Evolutionary conservation across 495 filamentous ascomycete species (phyloP), one percentile per base, ranked within the genome.

Genomic region (Xylaria flabelliformis): DNA sequence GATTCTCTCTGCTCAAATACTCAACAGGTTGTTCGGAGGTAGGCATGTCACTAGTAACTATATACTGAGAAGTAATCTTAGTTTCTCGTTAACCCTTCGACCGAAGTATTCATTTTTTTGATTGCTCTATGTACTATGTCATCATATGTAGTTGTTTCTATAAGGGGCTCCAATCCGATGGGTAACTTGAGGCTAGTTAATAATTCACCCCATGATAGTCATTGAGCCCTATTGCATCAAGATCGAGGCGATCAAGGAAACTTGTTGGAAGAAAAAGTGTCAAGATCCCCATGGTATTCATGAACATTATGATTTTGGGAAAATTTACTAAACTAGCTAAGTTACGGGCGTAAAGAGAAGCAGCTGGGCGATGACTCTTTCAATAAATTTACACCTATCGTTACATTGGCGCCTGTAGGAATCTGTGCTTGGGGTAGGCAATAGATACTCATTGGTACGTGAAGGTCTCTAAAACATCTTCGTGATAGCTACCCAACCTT

Each of bases 11-110:
- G 12, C 64, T 51, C 2, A 81, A 56, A 0, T 78, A 72, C 26
- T 79, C 72, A 12, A 51, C 55, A 0, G 75, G 70, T 13, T 44
- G 50, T 53, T 82, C 81, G 0, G 75, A 77, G 44, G 67, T 67
- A 4, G 79, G 77, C 71, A 81, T 72, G 65, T 77, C 76, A 55
- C 77, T 79, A 13, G 59, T 64, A 15, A 75, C 36, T 12, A 80
- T 68, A 50, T 79, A 50, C 36, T 39, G 3, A 36, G 73, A 55
- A 80, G 79, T 39, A 81, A 24, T 6, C 74, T 79, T 21, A 34
- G 44, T 44, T 50, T 67, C 29, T 67, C 26, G 29, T 53, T 12
- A 12, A 44, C 19, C 0, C 3, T 36, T 2, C 7, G 15, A 17
- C 51, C 44, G 0, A 5, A 10, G 3, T 26, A 51, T 51, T 53